Evolutionary conservation across 164 flowering plant genomes (phyloP), one percentile per base, ranked within the genome.

Genomic region (Pachysandra terminalis): DNA sequence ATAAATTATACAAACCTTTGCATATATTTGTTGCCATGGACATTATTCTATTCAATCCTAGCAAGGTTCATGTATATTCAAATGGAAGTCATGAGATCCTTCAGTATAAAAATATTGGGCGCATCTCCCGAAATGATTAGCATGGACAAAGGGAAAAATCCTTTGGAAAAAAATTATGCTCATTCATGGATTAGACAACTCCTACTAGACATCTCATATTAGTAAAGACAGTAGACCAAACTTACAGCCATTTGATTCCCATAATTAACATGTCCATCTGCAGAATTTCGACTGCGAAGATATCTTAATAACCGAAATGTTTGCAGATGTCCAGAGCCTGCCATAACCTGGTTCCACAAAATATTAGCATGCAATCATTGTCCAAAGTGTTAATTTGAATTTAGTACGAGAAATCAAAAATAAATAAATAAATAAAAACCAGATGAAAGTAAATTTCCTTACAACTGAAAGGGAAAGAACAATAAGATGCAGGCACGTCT

Each of bases 201-300:
- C 37, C 37, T 7, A 7, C 37, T 3, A 32, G 7, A 32, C 52
- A 27, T 19, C 27, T 15, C 52, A 57, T 19, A 25, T 12, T 23
- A 9, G n/a, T 32, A 12, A 6, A 13, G 51, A 55, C 9, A 48
- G 40, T 28, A 40, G 14, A 22, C 13, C 23, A 61, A 75, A 79
- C 94, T 83, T 83, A 96, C 99, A 54, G 97, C 91, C 93, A 91
- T 87, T 78, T 96, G 99, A 61, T 78, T 80, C 22, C 98, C 98
- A 78, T 83, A 93, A 79, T 71, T 88, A 66, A 84, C 79, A 80
- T 89, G 90, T 16, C 90, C 98, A 81, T 96, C 99, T 7, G 85
- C 76, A 68, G 89, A 78, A 58, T 78, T 89, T 68, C 98, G 85
- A 69, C 75, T 71, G 12, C 96, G 91, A 21, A 93, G 90, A 77